Evolutionary conservation across 1,284 basidiomycete species (phyloP).

Genomic region (Leccinum holopus): DNA sequence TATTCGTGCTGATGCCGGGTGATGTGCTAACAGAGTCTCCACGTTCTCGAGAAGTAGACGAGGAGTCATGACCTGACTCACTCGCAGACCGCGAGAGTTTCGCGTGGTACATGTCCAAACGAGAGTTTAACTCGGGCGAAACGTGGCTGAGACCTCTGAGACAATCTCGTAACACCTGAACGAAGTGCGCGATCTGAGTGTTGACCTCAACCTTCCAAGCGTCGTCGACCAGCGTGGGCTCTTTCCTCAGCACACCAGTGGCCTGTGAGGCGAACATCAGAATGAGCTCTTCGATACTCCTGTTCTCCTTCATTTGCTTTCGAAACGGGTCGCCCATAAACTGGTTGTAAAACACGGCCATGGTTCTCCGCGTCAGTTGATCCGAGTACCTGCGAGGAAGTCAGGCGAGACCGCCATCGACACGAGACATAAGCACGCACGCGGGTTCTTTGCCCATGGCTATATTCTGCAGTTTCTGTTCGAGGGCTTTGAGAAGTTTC

Average conservation of each 20-base stretch:
- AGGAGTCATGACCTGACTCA: slow-evolving; percentile 69
- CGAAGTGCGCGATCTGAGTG: slow-evolving; percentile 85
- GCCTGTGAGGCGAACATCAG: slow-evolving; percentile 93
- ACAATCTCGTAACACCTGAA: slow-evolving; percentile 82
- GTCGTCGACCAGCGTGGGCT: slow-evolving; percentile 68
- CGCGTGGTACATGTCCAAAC: slow-evolving; percentile 80
- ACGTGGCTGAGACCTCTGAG: slow-evolving; percentile 72
- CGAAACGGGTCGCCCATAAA: slow-evolving; percentile 84
- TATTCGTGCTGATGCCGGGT: slow-evolving; percentile 44
- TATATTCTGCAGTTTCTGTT: slow-evolving; percentile 83
- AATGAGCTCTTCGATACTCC: slow-evolving; percentile 97
- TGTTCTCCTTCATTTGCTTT: slow-evolving; percentile 90
- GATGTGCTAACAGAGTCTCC: slow-evolving; percentile 48
- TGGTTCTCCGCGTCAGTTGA: slow-evolving; percentile 81
- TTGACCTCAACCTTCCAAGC: slow-evolving; percentile 95
- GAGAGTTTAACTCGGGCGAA: slow-evolving; percentile 76
- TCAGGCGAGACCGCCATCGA: slow-evolving; percentile 9
- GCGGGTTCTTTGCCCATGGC: slow-evolving; percentile 87
- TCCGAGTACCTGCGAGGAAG: slow-evolving; percentile 69
- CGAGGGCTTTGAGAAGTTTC: slow-evolving; percentile 85
- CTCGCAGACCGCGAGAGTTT: slow-evolving; percentile 67
- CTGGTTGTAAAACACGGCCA: slow-evolving; percentile 89
- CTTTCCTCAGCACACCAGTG: slow-evolving; percentile 82
- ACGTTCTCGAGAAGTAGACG: slow-evolving; percentile 54
- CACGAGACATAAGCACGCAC: slow-evolving; percentile 49